Base-by-base conservation (phyloP, 495 filamentous ascomycete species). In the Penicillium mononematosum region DNA sequence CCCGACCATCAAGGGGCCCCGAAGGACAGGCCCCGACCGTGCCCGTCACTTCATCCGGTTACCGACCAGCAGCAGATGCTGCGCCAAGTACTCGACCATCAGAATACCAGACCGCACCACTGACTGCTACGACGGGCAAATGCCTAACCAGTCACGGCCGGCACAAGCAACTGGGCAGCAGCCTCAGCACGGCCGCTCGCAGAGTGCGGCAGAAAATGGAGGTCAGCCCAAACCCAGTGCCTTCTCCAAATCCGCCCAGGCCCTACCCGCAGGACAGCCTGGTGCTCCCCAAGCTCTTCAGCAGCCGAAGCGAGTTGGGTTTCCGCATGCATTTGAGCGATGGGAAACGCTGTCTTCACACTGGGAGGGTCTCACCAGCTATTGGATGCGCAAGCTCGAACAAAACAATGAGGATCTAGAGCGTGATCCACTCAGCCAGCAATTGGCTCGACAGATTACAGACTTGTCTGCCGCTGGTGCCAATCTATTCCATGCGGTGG, bases 301-400 rank as follows among this genome's bases (percentile, higher is more conserved):
- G 31, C 68, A 72, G 55, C 69, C 68, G 29, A 49, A 58, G 58
- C 78, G 79, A 29, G 70, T 72, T 17, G 74, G 87, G 3, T 96
- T 98, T 69, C 94, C 95, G 16, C 95, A 98, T 74, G 94, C 94
- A 2, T 98, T 98, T 61, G 92, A 98, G 70, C 83, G 94, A 42
- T 98, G 95, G 94, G 94, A 98, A 62, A 90, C 88, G 0, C 77
- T 98, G 7, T 98, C 95, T 0, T 94, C 95, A 14, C 94, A 97
- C 61, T 98, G 95, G 94, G 94, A 98, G 70, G 94, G 94, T 16
- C 81, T 98, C 55, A 98, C 94, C 1, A 89, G 90, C 50, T 98
- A 95, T 74, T 98, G 94, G 94, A 93, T 98, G 53, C 89, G 89
- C 32, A 85, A 91, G 56, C 80, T 98, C 0, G 91, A 98, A 67